Percentiles rank a stretch among this genome's conserved stretches.
Evolutionary conservation across 1,284 basidiomycete species (phyloP).

Genomic region (Kalmanozyma brasiliensis): DNA sequence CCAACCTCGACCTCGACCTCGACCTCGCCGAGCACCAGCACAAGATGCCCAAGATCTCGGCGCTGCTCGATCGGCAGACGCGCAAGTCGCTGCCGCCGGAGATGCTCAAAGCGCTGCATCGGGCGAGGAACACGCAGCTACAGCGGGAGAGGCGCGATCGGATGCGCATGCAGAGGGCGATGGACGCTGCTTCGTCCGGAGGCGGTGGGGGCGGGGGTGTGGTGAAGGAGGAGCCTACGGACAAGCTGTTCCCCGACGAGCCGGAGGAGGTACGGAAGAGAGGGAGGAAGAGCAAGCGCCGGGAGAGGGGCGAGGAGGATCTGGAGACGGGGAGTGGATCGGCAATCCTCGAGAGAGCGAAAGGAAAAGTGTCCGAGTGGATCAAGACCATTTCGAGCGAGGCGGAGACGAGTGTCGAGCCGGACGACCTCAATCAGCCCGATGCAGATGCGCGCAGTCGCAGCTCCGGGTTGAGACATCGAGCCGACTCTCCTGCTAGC

Average conservation of each 20-base stretch:
- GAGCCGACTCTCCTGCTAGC: background rate
- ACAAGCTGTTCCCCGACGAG: background rate
- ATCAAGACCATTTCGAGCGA: constrained; percentile 36
- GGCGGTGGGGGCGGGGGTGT: background rate
- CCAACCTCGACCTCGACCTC: constrained; percentile 20
- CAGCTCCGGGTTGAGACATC: background rate
- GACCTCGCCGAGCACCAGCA: background rate
- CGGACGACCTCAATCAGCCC: background rate
- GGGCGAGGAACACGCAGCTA: constrained; percentile 18
- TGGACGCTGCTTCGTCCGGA: background rate
- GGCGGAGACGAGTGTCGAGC: constrained; percentile 3
- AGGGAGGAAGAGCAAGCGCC: background rate
- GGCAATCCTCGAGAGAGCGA: constrained; percentile 18
- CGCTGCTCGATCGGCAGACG: constrained; percentile 14
- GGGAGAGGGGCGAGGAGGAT: background rate
- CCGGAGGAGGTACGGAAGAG: background rate
- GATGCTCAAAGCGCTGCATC: constrained; percentile 12
- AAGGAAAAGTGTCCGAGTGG: constrained; percentile 34
- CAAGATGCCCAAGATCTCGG: constrained; percentile 5
- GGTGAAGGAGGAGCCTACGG: background rate
- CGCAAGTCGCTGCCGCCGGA: constrained; percentile 9
- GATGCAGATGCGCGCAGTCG: no score
- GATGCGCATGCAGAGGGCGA: background rate
- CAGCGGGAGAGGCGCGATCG: constrained; percentile 15
- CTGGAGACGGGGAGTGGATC: constrained; percentile 15